Base-by-base conservation (phyloP, 306 rosid species). In the Trichosanthes cucumerina region DNA sequence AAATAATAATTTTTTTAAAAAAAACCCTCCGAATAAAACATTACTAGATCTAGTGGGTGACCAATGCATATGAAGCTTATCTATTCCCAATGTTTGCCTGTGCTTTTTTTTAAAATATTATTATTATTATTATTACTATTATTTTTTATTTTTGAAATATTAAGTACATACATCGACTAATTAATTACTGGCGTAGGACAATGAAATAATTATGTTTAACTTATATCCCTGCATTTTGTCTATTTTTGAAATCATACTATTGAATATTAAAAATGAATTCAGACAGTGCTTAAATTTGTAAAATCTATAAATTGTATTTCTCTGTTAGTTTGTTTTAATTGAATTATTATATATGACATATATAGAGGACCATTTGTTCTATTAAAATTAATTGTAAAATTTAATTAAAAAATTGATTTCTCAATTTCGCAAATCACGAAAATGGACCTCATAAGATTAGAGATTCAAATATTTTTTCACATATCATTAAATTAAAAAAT, bases 41-140 rank as follows among this genome's bases (percentile, higher is more conserved):
- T 39, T n/a, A 23, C n/a, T 41, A 69, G 75, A 41, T 39, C 52
- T 69, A 68, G 50, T 68, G 75, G 75, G 52, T 21, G 50, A 68
- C 75, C n/a, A 68, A 71, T 71, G 77, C 77, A 71, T 69, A 69
- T 71, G 77, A 71, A 26, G 15, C 77, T 71, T 71, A 71, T 47
- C 77, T 46, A 49, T 24, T 71, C 77, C 77, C 77, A 71, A 71
- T 46, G 77, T 46, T 24, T 46, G 24, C 39, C 39, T 71, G 10
- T 71, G 21, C 12, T 12, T 70, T n/a, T n/a, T n/a, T n/a, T n/a
- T n/a, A n/a, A n/a, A n/a, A n/a, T n/a, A n/a, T n/a, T n/a, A n/a
- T n/a, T n/a, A n/a, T n/a, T n/a, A n/a, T n/a, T n/a, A n/a, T n/a
- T 43, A 21, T 31, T 31, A 58, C 4, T 58, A 58, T 64, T 33